Evolutionary conservation across 164 flowering plant species (phyloP), one percentile per base, ranked within the genome.

Genomic region (Umbilicus rupestris): DNA sequence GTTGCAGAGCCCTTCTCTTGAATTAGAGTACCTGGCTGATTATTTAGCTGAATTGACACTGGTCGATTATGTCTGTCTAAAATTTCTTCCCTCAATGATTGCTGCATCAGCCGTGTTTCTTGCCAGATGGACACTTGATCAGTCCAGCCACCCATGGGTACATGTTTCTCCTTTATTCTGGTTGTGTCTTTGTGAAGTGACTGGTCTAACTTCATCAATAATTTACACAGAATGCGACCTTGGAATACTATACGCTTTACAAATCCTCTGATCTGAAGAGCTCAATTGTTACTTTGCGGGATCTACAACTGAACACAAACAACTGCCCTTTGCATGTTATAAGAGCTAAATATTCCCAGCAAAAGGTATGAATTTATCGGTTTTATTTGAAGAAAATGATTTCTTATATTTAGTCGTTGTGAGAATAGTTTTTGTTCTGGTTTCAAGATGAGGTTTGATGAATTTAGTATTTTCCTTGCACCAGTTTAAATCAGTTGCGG

Each of bases 41-140:
- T 90, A 85, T 71, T 76, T 90, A 47, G 84, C 97, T 22, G 97
- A 90, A 67, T 68, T 86, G 70, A 84, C 94, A 5, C 68, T 90
- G 39, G 35, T 83, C 45, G 87, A 90, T 41, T 80, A 84, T 30
- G 72, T 69, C 22, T 88, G 82, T 81, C 72, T 90, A 58, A 85
- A 76, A 37, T 84, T 78, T 69, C 79, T 83, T 71, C 97, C 97
- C 66, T 90, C 97, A 5, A 47, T 77, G 9, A 71, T 85, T 50
- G 97, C 97, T 70, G 97, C 97, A 63, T 86, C 97, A 37, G 89
- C 90, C 64, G 82, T 89, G 31, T 89, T 89, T 72, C 92, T 89
- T 63, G 91, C 96, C 19, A 85, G 79, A 80, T 90, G 97, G 97
- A 90, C 89, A 7, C 69, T 88, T 28, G 85, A 88, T 70, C 87